phyloP scores from a whole-genome alignment of 768 basidiomycete species.

The Leucocoprinus sp. region DNA sequence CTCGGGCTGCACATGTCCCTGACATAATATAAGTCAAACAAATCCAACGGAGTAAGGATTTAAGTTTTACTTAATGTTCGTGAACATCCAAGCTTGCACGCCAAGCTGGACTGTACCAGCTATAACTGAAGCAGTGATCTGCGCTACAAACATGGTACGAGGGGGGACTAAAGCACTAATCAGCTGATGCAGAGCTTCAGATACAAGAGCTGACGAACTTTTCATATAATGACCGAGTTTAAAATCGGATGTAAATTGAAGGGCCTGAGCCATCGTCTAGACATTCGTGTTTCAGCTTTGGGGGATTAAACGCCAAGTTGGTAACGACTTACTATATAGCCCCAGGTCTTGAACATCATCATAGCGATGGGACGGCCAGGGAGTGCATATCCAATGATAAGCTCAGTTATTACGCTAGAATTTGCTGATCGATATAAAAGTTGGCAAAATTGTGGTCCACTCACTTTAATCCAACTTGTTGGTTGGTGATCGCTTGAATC shows the following conservation, averaged over 20 bases:
- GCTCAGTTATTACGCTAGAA: constrained; percentile 46
- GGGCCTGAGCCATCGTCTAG: constrained; percentile 47
- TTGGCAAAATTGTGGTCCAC: neutral
- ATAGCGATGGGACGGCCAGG: constrained; percentile 64
- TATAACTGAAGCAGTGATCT: constrained; percentile 48
- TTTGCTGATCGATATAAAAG: neutral
- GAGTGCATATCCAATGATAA: constrained; percentile 55
- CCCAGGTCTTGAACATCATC: constrained; percentile 65
- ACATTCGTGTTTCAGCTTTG: neutral
- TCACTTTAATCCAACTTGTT: constrained; percentile 57
- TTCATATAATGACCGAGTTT: constrained; percentile 72
- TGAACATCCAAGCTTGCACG: constrained; percentile 61
- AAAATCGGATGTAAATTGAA: constrained; percentile 53
- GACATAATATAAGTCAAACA: neutral
- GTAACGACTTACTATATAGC: constrained; percentile 30
- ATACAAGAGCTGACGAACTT: constrained; percentile 39
- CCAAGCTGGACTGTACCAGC: constrained; percentile 61
- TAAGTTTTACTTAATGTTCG: constrained; percentile 29
- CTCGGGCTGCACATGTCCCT: constrained; percentile 38
- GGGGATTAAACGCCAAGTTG: neutral
- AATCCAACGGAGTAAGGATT: neutral
- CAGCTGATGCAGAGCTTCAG: neutral
- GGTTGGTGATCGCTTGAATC: constrained; percentile 69
- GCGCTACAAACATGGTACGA: constrained; percentile 43
- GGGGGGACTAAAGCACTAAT: constrained; percentile 37